Conservation (phyloP, 495 filamentous ascomycete genomes). For the Clohesyomyces aquaticus region DNA sequence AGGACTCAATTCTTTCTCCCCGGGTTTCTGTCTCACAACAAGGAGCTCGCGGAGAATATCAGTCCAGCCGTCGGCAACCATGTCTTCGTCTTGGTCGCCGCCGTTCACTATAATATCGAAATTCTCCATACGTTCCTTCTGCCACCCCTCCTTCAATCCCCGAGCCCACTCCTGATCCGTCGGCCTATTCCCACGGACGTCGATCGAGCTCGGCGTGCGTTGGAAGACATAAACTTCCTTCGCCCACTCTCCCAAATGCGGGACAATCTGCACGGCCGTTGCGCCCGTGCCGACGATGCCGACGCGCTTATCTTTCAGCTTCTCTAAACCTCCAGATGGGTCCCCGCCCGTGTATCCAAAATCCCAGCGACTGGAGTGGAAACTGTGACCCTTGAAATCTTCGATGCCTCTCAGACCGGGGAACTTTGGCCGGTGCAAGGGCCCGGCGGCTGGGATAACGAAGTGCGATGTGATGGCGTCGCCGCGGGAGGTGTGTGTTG, state of each 20-base stretch:
- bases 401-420: conserved; percentile 31
- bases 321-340: conserved; percentile 12
- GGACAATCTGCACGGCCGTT: conserved; percentile 32
- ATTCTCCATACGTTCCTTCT: conserved; percentile 31
- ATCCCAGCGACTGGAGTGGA: conserved; percentile 37
- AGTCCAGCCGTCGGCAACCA: conserved; percentile 34
- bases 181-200: conserved; percentile 18
- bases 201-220: conserved; percentile 33
- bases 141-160: conserved; percentile 26
- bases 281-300: conserved; percentile 38
- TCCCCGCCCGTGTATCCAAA: conserved; percentile 38
- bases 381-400: conserved; percentile 31
- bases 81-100: conserved; percentile 16
- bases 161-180: conserved; percentile 27
- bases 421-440: conserved; percentile 26
- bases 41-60: conserved; percentile 7
- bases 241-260: conserved; percentile 25
- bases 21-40: background rate
- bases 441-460: conserved; percentile 25
- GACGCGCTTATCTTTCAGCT: conserved; percentile 33
- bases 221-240: conserved; percentile 38
- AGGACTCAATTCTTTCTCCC: background rate
- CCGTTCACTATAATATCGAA: conserved; percentile 27
- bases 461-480: conserved; percentile 26
- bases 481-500: conserved; percentile 19